Evolutionary conservation across 1,284 basidiomycete genomes (phyloP).

Genomic region (Neotropicomus parvogracilis): DNA sequence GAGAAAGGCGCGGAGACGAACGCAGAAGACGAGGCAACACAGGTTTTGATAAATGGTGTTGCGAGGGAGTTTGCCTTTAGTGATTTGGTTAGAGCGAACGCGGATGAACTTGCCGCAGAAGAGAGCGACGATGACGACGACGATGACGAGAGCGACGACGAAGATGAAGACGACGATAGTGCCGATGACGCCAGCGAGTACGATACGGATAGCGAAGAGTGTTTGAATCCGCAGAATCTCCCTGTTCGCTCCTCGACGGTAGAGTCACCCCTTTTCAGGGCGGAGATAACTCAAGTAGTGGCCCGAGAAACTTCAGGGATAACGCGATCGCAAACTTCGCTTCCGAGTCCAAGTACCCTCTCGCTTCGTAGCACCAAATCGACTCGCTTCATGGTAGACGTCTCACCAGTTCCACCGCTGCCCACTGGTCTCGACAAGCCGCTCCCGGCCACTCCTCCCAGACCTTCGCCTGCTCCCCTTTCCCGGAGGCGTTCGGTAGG

Average conservation of each 20-base stretch:
- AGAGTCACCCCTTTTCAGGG: constrained; percentile 2
- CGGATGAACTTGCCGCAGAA: constrained; percentile 75
- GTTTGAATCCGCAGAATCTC: constrained; percentile 20
- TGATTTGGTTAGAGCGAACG: constrained; percentile 73
- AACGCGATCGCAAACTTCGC: constrained; percentile 13
- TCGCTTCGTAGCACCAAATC: constrained; percentile 48
- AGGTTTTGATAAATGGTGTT: constrained; percentile 74
- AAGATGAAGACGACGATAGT: constrained; percentile 31
- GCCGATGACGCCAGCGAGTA: constrained; percentile 44
- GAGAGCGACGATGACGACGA: constrained; percentile 59
- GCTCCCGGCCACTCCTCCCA: constrained; percentile 25
- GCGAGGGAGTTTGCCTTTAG: constrained; percentile 78
- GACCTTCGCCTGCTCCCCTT: constrained; percentile 6
- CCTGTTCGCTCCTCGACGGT: constrained; percentile 2
- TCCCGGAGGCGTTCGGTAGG: constrained; percentile 9
- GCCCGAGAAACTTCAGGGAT: constrained; percentile 4
- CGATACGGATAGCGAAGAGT: constrained; percentile 32
- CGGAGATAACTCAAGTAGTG: constrained; percentile 4
- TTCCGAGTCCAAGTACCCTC: constrained; percentile 36
- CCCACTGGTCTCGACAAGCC: constrained; percentile 34
- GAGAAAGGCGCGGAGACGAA: constrained; percentile 40
- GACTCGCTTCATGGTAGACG: constrained; percentile 12
- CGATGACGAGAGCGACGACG: constrained; percentile 42
- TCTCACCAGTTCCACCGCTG: constrained; percentile 42
- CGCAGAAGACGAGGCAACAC: constrained; percentile 74